phyloP scores from a whole-genome alignment of 768 basidiomycete species.

The Auricularia heimuer region DNA sequence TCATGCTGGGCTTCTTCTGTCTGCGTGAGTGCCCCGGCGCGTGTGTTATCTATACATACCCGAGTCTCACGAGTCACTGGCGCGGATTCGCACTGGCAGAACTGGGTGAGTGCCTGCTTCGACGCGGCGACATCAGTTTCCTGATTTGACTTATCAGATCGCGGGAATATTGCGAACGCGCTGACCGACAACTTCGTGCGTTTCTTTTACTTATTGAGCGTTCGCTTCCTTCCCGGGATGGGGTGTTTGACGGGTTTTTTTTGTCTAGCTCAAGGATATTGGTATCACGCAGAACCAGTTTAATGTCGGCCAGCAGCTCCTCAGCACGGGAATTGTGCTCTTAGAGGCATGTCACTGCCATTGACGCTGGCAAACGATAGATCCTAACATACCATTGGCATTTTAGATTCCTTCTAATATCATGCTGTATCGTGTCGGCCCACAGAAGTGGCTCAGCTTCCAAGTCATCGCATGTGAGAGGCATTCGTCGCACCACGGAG shows the following conservation, averaged over 20 bases:
- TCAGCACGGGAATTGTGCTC: neutral
- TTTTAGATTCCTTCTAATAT: neutral
- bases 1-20: slow-evolving; percentile 1
- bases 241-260: no score
- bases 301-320: slow-evolving; percentile 1
- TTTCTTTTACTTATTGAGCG: no score
- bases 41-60: neutral
- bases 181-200: neutral
- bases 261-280: neutral
- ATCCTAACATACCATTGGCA: neutral
- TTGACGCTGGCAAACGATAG: neutral
- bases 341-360: neutral
- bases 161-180: neutral
- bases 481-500: neutral
- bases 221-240: no score
- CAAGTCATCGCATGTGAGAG: neutral
- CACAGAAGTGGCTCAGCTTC: slow-evolving; percentile 1
- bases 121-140: neutral
- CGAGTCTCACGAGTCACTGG: neutral
- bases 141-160: neutral
- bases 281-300: neutral
- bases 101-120: neutral
- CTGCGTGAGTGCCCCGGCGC: neutral
- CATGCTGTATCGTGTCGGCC: neutral
- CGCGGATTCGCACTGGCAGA: neutral